phyloP scores from a whole-genome alignment of 106 monocot species.

The Acanthochlamys bracteata region DNA sequence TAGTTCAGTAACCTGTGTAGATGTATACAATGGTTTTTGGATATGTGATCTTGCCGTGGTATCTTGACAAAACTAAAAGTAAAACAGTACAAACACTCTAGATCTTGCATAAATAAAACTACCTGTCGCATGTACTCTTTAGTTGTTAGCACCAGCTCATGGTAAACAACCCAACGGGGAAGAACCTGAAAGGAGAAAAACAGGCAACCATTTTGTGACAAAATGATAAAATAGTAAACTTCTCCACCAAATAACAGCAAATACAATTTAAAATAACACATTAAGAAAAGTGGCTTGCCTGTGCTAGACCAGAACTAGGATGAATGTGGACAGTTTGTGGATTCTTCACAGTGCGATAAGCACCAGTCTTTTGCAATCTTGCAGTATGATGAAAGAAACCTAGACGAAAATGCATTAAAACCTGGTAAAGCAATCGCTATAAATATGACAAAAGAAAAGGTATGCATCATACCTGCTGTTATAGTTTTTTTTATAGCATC shows the following conservation, averaged over 20 bases:
- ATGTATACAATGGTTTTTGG: not conserved
- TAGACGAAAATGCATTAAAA: constrained; percentile 8
- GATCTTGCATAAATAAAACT: not conserved
- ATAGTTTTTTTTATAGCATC: constrained; percentile 87
- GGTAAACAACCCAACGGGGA: constrained; percentile 87
- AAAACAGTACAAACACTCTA: not conserved
- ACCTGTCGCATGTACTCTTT: constrained; percentile 98
- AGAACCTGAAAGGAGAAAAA: constrained; percentile 33
- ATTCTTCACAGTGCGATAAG: constrained; percentile 78
- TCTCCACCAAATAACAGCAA: not conserved
- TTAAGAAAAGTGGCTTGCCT: constrained; percentile 28
- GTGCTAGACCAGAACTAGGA: constrained; percentile 89
- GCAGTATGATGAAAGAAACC: constrained; percentile 92
- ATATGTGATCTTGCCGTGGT: not conserved
- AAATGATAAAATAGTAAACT: too few species aligned
- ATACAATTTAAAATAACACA: not conserved
- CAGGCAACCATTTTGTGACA: not conserved
- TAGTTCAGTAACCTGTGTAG: constrained; percentile 50
- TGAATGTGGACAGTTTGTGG: constrained; percentile 92
- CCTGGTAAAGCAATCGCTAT: not conserved
- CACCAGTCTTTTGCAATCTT: constrained; percentile 69
- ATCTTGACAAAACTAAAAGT: not conserved
- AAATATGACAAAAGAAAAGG: not conserved
- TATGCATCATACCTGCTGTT: constrained; percentile 50
- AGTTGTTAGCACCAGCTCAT: constrained; percentile 86